phyloP scores from a whole-genome alignment of 2,329 filamentous ascomycete genomes.

The Coleophoma cylindrospora region DNA sequence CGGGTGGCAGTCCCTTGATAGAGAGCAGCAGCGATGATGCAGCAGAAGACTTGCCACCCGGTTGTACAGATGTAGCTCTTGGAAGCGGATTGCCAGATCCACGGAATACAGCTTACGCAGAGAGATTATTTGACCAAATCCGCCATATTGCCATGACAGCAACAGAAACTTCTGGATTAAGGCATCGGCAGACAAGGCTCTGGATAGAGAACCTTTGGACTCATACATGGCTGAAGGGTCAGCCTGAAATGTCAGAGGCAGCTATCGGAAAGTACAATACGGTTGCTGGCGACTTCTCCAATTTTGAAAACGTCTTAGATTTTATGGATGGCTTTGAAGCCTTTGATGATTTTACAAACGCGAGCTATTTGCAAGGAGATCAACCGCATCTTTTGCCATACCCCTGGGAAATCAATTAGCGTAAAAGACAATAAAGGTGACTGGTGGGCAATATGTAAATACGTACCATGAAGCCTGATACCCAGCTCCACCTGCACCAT shows the following conservation, averaged over 20 bases:
- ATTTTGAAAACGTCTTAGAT: not conserved
- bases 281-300: not conserved
- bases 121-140: not conserved
- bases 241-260: not conserved
- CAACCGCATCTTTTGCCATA: constrained; percentile 17
- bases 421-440: not conserved
- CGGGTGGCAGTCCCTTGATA: not conserved
- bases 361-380: constrained; percentile 4
- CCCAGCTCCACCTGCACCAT: constrained; percentile 39
- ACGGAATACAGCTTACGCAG: not conserved
- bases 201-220: not conserved
- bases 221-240: not conserved
- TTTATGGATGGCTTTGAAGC: not conserved
- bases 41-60: not conserved
- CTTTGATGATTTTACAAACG: not conserved
- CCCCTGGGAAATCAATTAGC: constrained; percentile 6
- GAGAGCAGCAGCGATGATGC: not conserved
- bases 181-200: not conserved
- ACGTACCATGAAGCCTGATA: constrained; percentile 32
- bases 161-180: not conserved
- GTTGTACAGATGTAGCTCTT: not conserved
- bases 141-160: not conserved
- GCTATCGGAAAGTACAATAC: not conserved
- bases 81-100: not conserved
- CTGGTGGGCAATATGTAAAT: too few species aligned